Base-by-base conservation (phyloP, 2,329 filamentous ascomycete genomes). In the Paramyrothecium roridum region DNA sequence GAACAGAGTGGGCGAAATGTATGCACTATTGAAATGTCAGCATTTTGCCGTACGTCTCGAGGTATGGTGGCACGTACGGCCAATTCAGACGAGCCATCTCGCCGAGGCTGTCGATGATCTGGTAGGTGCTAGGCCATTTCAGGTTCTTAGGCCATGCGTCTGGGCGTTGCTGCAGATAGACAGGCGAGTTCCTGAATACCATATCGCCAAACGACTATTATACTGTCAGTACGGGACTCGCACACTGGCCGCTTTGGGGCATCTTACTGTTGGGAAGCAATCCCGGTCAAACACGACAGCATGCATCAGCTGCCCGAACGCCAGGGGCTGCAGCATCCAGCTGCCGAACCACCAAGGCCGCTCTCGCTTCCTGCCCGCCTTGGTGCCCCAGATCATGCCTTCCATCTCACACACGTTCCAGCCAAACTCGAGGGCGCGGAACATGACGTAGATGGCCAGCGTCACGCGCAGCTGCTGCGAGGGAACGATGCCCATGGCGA, bases 1-100 rank as follows among this genome's bases (percentile, higher is more conserved):
- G 72, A 96, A 96, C 56, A 97, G 82, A 45, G 92, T 93, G 1
- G 93, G 93, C 1, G 91, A 93, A 52, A 89, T 80, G 70, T 92
- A 96, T 0, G 88, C 78, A 37, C 88, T 90, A 59, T 26, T 46
- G 22, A 3, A n/a, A 13, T 47, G 56, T 65, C 23, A 57, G 56
- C 58, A 10, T 20, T 16, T 3, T 7, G 33, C 22, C 17, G n/a
- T 8, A 19, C 46, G 10, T 16, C 1, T 2, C 2, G 16, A 2
- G 6, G n/a, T 13, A 48, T n/a, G 17, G 33, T 33, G 13, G 43
- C 50, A 82, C 87, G 63, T 80, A 89, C 80, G 93, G 93, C 90
- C 93, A 97, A 67, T 85, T 85, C 21, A 93, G 80, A 60, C 83
- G 83, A 17, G 92, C 90, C 77, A 97, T 93, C 62, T 89, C 82